Evolutionary conservation across 192 early-diverging fungal genomes (phyloP).

Genomic region (Entrophospora sp.): DNA sequence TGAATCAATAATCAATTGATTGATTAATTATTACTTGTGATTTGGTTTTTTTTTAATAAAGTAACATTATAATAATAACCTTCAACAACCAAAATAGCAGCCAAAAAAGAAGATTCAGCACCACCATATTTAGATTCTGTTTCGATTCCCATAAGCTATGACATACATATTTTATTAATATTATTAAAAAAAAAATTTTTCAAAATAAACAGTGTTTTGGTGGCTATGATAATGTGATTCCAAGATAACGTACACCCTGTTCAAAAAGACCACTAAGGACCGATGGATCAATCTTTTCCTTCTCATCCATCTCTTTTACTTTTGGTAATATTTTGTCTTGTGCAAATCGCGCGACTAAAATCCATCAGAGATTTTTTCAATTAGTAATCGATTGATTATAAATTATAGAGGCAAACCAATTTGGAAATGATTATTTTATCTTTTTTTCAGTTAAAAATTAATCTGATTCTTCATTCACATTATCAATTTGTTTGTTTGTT

Average conservation of each 20-base stretch:
- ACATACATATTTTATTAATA: not conserved
- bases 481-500: no score
- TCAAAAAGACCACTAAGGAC: conserved; percentile 88
- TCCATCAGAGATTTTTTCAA: no score
- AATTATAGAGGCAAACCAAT: no score
- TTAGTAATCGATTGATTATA: no score
- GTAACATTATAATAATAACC: no score
- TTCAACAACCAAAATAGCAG: conserved; percentile 81
- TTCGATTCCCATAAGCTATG: conserved; percentile 87
- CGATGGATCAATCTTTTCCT: no score
- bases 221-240: no score
- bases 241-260: conserved; percentile 61
- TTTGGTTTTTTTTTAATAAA: no score
- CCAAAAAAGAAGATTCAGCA: conserved; percentile 70
- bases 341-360: conserved; percentile 73
- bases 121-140: conserved; percentile 74
- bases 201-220: no score
- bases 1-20: not conserved
- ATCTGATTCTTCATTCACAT: no score
- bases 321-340: conserved; percentile 75
- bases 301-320: conserved; percentile 87
- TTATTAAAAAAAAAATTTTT: not conserved
- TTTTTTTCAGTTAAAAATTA: no score
- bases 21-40: not conserved
- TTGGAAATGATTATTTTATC: no score